These are phyloP conservation scores for Ampelomyces quisqualis DNA, from an alignment of 2,329 filamentous ascomycete genomes.

Conservation along the genomic window DNA sequence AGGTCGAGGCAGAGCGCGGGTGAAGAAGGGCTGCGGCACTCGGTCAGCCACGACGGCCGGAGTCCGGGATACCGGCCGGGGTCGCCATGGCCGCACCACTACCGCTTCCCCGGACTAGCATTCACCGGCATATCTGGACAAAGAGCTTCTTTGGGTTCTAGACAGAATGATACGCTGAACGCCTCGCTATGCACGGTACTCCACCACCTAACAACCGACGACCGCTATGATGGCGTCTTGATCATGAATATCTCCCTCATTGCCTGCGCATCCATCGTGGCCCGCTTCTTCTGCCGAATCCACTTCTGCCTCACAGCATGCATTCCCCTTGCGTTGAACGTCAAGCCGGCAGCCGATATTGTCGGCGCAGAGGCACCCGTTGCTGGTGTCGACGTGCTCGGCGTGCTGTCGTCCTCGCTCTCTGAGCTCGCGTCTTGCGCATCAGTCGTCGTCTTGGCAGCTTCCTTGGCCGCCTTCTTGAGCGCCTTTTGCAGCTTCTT, in stretches of 20 bases:
- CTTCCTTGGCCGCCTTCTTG: slow-evolving; percentile 48
- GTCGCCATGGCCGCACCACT: no score
- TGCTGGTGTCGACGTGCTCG: slow-evolving; percentile 33
- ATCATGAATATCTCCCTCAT: slow-evolving; percentile 66
- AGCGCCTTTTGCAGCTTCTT: slow-evolving; percentile 53
- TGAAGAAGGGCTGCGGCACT: slow-evolving; percentile 20
- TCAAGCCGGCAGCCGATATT: slow-evolving; percentile 45
- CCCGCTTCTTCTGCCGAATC: slow-evolving; percentile 85
- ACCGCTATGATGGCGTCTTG: slow-evolving; percentile 33
- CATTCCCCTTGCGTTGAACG: slow-evolving; percentile 55
- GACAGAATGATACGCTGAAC: slow-evolving; percentile 16
- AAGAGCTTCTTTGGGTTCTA: no score
- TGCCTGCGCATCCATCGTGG: slow-evolving; percentile 76
- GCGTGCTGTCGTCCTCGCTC: slow-evolving; percentile 30
- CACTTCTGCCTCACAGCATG: slow-evolving; percentile 77
- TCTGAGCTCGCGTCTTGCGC: slow-evolving; percentile 30
- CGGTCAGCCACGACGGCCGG: slow-evolving; percentile 14
- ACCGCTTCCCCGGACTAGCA: slow-evolving; percentile 11
- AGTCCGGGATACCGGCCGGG: no score
- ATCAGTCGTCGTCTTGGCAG: slow-evolving; percentile 27
- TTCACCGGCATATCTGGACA: neutral
- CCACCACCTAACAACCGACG: neutral
- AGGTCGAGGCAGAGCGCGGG: slow-evolving; percentile 23
- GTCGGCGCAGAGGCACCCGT: slow-evolving; percentile 51
- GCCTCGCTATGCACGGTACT: slow-evolving; percentile 36